Percentiles rank a stretch among this genome's conserved stretches.
phyloP scores from a whole-genome alignment of 192 early-diverging fungal genomes.

The Podila clonocystis region DNA sequence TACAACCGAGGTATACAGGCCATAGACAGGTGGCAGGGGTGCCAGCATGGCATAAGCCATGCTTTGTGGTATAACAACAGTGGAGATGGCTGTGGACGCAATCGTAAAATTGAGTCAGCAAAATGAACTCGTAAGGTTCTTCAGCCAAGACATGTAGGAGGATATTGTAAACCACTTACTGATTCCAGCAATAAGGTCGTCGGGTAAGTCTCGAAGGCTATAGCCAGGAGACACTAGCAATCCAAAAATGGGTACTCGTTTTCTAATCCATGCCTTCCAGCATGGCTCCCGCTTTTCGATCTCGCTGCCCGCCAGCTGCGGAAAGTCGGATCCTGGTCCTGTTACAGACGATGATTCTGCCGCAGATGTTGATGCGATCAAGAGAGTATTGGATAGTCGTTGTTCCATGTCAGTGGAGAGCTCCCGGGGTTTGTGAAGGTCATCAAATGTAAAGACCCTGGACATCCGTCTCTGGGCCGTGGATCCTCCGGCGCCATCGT shows the following conservation, averaged over 20 bases:
- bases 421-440: slow-evolving; percentile 7
- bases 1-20: slow-evolving; percentile 52
- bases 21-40: slow-evolving; percentile 53
- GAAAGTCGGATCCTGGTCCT: not conserved
- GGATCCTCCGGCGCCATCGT: slow-evolving; percentile 35
- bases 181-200: slow-evolving; percentile 50
- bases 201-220: slow-evolving; percentile 21
- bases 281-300: slow-evolving; percentile 16
- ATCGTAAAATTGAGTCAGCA: not conserved
- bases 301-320: not conserved
- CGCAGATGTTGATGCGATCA: not conserved
- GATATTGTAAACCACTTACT: slow-evolving; percentile 22
- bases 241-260: slow-evolving; percentile 28
- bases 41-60: slow-evolving; percentile 61
- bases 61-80: slow-evolving; percentile 55
- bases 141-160: not conserved
- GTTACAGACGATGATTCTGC: too few species aligned
- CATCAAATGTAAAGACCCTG: not conserved
- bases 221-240: slow-evolving; percentile 46
- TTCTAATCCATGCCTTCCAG: slow-evolving; percentile 38
- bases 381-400: not conserved
- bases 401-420: not conserved
- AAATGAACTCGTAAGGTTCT: not conserved
- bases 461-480: slow-evolving; percentile 38
- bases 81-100: slow-evolving; percentile 37